Evolutionary conservation across 495 filamentous ascomycete species (phyloP), one percentile per base, ranked within the genome.

Genomic region (Neurospora sp.): DNA sequence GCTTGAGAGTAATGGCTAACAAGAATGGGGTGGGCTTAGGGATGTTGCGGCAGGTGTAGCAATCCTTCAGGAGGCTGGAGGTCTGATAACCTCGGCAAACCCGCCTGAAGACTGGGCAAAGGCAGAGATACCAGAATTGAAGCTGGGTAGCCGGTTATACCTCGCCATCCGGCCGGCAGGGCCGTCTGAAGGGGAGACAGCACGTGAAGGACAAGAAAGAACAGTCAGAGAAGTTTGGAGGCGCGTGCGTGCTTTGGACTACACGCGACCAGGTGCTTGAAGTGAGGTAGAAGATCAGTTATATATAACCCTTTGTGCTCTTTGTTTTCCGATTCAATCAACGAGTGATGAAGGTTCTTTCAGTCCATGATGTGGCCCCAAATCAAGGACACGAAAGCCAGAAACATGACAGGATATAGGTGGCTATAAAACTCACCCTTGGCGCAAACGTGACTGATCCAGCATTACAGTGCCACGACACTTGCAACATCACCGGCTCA

Each of bases 31-130:
- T 18, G 20, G n/a, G 22, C 12, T 14, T 70, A 82, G 81, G 92
- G 93, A 94, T 84, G 91, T 94, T 5, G 92, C 91, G 72, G 93
- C 93, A 7, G 93, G 89, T 2, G 93, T 92, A 85, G 87, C 91
- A 4, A 89, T 96, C 75, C 81, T 96, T 31, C 83, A 85, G 38
- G 93, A 96, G 80, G 91, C 92, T 0, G 90, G 90, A 12, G 90
- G 90, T 0, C 77, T 91, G 18, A 82, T 91, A 4, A 92, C 90
- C 8, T 89, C 89, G 27, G 90, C 89, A 1, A 91, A 91, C 75
- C 89, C 90, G 4, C 89, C 90, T 0, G 79, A 86, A 69, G 80
- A 90, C 74, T 76, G 80, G 16, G 81, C 77, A 10, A 90, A 83
- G 0, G 86, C 83, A 8, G 78, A 84, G 4, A 91, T 92, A 71